Conservation (phyloP, 805 yeast species). For the Wickerhamiella bombiphila region DNA sequence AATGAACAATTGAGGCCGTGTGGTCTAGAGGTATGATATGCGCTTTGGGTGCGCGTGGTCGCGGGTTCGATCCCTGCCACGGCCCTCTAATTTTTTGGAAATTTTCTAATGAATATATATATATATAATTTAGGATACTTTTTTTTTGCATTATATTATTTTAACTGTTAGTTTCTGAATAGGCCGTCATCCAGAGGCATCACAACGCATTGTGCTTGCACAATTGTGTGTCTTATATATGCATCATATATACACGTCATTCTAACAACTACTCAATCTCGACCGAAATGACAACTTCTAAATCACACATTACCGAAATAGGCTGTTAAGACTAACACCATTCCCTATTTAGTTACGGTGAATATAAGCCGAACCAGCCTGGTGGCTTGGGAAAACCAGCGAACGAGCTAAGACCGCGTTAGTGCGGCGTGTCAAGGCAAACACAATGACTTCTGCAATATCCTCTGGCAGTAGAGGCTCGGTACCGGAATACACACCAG, state of each 20-base stretch:
- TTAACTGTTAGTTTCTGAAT: too few species aligned
- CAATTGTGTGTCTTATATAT: too few species aligned
- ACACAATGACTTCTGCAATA: constrained; percentile 60
- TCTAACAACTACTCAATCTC: too few species aligned
- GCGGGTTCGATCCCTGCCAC: constrained; percentile 14
- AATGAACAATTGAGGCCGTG: too few species aligned
- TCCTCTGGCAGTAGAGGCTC: constrained; percentile 61
- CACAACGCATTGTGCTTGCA: too few species aligned
- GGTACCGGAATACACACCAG: constrained; percentile 48
- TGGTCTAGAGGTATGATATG: constrained; percentile 6
- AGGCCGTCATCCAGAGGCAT: too few species aligned
- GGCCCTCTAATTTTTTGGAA: constrained; percentile 7
- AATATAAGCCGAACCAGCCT: constrained; percentile 61
- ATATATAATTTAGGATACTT: too few species aligned
- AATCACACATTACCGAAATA: neutral
- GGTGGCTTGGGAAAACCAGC: constrained; percentile 71
- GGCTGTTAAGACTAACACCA: neutral
- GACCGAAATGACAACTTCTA: too few species aligned
- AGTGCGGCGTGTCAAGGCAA: constrained; percentile 49
- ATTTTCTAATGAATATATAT: neutral
- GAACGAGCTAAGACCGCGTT: constrained; percentile 70
- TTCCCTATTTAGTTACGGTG: constrained; percentile 21
- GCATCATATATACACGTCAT: too few species aligned
- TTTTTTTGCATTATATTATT: too few species aligned
- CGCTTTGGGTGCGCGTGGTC: constrained; percentile 15